phyloP scores from a whole-genome alignment of 2,329 filamentous ascomycete genomes.

The Beauveria caledonica region DNA sequence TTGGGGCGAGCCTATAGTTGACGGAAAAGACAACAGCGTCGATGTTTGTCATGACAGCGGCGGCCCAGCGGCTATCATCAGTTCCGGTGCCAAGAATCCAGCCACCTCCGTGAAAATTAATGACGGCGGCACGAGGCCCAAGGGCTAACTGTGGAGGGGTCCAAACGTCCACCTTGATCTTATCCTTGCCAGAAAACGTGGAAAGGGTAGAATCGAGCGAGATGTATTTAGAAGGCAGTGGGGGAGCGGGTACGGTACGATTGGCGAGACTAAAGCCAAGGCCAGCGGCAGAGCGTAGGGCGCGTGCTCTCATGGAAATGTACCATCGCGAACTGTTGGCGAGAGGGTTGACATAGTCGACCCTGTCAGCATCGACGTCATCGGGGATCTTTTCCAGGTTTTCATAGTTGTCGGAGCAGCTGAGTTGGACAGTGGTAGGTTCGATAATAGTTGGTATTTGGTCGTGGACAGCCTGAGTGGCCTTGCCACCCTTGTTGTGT shows the following conservation, averaged over 20 bases:
- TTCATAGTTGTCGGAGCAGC: conserved; percentile 7
- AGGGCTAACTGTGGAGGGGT: conserved; percentile 26
- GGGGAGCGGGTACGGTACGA: conserved; percentile 31
- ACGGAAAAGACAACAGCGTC: conserved; percentile 55
- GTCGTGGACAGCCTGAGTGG: neutral
- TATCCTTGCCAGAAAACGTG: conserved; percentile 25
- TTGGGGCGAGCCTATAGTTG: conserved; percentile 60
- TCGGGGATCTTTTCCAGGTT: conserved; percentile 22
- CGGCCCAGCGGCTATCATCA: conserved; percentile 55
- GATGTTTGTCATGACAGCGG: conserved; percentile 40
- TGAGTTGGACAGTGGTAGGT: neutral
- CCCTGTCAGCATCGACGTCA: conserved; percentile 24
- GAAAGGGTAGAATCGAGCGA: conserved; percentile 37
- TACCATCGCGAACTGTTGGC: conserved; percentile 36
- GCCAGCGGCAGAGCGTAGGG: conserved; percentile 36
- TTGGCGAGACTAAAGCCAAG: conserved; percentile 36
- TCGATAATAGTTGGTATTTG: conserved; percentile 9
- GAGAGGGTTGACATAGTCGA: conserved; percentile 36
- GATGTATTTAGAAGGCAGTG: conserved; percentile 29
- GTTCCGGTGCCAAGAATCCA: conserved; percentile 56
- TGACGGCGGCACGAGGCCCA: conserved; percentile 42
- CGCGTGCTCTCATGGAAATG: conserved; percentile 33
- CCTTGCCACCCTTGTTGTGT: conserved; percentile 5
- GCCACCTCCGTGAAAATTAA: conserved; percentile 62
- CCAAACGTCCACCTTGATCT: conserved; percentile 42